These are phyloP conservation scores for Marasmius tenuissimus DNA, from an alignment of 1,284 basidiomycete genomes.

Conservation along the genomic window DNA sequence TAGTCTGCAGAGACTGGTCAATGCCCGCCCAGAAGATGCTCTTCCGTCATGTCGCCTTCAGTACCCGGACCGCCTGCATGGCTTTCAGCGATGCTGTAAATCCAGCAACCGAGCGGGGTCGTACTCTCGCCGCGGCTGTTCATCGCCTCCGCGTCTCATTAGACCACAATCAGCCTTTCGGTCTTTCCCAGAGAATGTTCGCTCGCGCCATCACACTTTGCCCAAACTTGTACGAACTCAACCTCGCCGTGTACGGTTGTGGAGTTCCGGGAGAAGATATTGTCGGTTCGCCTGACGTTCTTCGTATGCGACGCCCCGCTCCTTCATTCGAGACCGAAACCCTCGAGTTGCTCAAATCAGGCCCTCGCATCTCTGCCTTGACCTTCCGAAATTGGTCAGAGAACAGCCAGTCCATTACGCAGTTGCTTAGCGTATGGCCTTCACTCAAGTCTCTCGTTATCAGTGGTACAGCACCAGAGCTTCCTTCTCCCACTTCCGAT, in stretches of 20 bases:
- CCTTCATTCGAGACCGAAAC: constrained; percentile 57
- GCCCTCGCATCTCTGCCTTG: constrained; percentile 54
- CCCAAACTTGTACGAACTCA: constrained; percentile 55
- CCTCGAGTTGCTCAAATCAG: constrained; percentile 49
- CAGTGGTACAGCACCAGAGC: constrained; percentile 56
- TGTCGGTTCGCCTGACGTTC: constrained; percentile 42
- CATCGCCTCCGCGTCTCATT: constrained; percentile 52
- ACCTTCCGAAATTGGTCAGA: constrained; percentile 72
- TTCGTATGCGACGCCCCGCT: constrained; percentile 48
- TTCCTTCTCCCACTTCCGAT: constrained; percentile 40
- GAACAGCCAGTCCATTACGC: constrained; percentile 53
- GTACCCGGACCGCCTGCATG: constrained; percentile 49
- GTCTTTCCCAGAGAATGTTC: constrained; percentile 54
- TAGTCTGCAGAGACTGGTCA: constrained; percentile 68
- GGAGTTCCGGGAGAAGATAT: constrained; percentile 46
- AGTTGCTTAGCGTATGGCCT: constrained; percentile 64
- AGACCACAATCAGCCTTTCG: constrained; percentile 65
- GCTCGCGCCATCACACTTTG: constrained; percentile 56
- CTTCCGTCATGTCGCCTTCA: constrained; percentile 55
- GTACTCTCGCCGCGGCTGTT: constrained; percentile 52
- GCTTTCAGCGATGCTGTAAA: constrained; percentile 55
- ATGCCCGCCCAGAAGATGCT: constrained; percentile 59
- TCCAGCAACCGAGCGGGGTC: constrained; percentile 43
- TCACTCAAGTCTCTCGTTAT: constrained; percentile 54
- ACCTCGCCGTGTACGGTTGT: constrained; percentile 59